Evolutionary conservation across 2,329 filamentous ascomycete genomes (phyloP), one percentile per base, ranked within the genome.

Genomic region (Neofusicoccum sp.): DNA sequence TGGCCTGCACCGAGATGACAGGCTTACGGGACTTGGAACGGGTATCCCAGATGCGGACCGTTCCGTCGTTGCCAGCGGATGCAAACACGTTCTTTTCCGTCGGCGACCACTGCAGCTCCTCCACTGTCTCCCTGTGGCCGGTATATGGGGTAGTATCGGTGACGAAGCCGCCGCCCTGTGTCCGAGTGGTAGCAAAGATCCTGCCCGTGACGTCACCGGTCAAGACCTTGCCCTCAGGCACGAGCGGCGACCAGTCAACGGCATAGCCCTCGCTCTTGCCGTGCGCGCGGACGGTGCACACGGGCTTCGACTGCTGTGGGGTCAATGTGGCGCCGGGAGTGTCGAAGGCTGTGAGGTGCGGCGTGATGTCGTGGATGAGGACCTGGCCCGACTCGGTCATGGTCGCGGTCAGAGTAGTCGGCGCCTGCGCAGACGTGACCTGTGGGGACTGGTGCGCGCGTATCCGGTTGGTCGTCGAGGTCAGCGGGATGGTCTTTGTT

Each of bases 51-150:
- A 99, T 87, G 74, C 95, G 93, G 64, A 99, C 88, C 8, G 91
- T 96, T 68, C 95, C 93, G 76, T 99, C 95, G 72, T 89, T 92
- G 61, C 92, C 96, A 3, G 91, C 93, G 0, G 93, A 98, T 0
- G 95, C 90, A 71, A 99, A 99, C 30, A 98, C 95, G 63, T 92
- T 93, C 64, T 87, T 87, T 78, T 99, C 95, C 16, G 88, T 90
- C 0, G 95, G 95, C 56, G 91, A 96, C 95, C 95, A 99, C 76
- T 98, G 93, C 28, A 99, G 81, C 73, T 99, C 95, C 79, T 99
- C 95, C 14, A 99, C 87, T 56, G 90, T 93, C 71, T 87, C 86
- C 7, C 83, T 84, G 79, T 99, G 95, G 54, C 93, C 93, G 24
- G 85, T 85, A 78, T 96, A 96, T 1, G 93, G 82, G 44, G 89